These are phyloP conservation scores for Amaranthus hypochondriacus DNA, from an alignment of 148 eudicot species.

Conservation along the genomic window DNA sequence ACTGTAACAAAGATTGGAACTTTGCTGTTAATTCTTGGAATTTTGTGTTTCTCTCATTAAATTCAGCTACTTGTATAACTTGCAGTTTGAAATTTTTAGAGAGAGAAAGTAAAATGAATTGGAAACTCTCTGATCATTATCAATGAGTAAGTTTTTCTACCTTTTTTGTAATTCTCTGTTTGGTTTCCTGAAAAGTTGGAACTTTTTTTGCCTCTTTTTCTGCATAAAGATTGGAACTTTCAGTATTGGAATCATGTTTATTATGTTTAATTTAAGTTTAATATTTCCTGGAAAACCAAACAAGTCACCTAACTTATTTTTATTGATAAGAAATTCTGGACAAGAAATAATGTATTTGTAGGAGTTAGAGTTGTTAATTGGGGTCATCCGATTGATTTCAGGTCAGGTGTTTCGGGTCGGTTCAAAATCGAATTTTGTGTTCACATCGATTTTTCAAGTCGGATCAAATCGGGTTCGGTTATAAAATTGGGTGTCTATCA, in stretches of 20 bases:
- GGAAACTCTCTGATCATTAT: background rate
- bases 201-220: background rate
- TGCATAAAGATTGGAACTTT: conserved; percentile 1
- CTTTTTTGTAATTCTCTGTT: conserved; percentile 1
- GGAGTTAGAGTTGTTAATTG: too few species aligned
- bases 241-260: background rate
- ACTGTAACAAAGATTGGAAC: background rate
- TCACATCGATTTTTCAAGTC: too few species aligned
- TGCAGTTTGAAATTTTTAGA: background rate
- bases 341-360: conserved; percentile 6
- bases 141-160: conserved; percentile 4
- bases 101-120: background rate
- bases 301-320: conserved; percentile 9
- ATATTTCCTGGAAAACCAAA: conserved; percentile 8
- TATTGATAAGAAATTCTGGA: conserved; percentile 8
- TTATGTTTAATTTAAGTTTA: background rate
- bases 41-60: too few species aligned
- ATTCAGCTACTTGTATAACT: too few species aligned
- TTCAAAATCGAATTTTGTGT: too few species aligned
- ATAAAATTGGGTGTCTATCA: too few species aligned
- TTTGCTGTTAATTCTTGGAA: too few species aligned
- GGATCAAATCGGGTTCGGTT: too few species aligned
- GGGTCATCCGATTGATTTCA: too few species aligned
- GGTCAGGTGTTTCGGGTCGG: too few species aligned
- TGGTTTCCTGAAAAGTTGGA: conserved; percentile 2